Evolutionary conservation across 331 rosid species (phyloP).

Genomic region (Ulmus americana): DNA sequence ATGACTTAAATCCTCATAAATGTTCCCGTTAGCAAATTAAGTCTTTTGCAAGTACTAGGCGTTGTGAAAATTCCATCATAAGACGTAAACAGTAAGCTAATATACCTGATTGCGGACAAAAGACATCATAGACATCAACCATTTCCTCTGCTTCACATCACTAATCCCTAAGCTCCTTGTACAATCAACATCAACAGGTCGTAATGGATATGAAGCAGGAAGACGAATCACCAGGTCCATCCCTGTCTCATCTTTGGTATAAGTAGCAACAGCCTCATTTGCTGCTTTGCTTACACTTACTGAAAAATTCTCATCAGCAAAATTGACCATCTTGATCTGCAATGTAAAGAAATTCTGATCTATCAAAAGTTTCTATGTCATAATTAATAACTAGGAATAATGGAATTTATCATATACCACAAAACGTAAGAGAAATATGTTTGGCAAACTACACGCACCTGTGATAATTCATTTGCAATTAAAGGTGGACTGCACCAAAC

Average conservation of each 20-base stretch:
- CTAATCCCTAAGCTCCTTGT: conserved; percentile 84
- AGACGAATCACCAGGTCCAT: conserved; percentile 90
- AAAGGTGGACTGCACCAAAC: conserved; percentile 88
- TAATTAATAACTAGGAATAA: background rate
- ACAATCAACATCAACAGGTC: conserved; percentile 89
- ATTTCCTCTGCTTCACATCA: conserved; percentile 84
- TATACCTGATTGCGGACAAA: conserved; percentile 93
- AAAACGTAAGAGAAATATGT: background rate
- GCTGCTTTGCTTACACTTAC: conserved; percentile 88
- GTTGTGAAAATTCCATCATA: background rate
- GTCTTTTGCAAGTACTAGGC: background rate
- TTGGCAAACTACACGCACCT: conserved; percentile 39
- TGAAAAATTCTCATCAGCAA: conserved; percentile 75
- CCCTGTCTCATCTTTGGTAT: conserved; percentile 94
- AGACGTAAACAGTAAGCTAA: background rate
- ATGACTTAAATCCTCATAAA: background rate
- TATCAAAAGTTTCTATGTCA: too few species aligned
- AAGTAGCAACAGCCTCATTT: conserved; percentile 92
- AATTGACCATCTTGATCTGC: conserved; percentile 83
- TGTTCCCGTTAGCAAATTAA: background rate
- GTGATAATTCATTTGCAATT: conserved; percentile 71
- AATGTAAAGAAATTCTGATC: conserved; percentile 24
- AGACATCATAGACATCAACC: conserved; percentile 93
- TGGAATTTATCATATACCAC: background rate
- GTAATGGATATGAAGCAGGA: conserved; percentile 86